Base-by-base conservation (phyloP, 2,329 filamentous ascomycete genomes). In the Ambrosiella beaveri region DNA sequence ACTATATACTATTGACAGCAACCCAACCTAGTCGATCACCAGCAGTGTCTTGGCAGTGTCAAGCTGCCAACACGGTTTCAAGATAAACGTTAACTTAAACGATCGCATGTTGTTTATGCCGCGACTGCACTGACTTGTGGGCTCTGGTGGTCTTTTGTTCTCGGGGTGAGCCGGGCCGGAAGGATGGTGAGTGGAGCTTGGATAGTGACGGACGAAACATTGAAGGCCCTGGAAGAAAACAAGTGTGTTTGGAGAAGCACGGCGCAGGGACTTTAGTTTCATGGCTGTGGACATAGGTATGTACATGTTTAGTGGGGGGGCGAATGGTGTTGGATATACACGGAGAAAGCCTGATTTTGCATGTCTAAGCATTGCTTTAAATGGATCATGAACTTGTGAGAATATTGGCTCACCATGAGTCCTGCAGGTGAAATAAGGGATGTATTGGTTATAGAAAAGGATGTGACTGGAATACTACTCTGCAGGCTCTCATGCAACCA, bases 191-290 rank as follows among this genome's bases (percentile, higher is more conserved):
- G 27, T 27, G 27, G 27, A 27, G 27, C 5, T 27, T 51, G 47
- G 19, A 9, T 51, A 8, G 8, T 27, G 19, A 51, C 35, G 47
- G 47, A 11, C 17, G 47, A 51, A 51, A 51, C 47, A 51, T 51
- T 27, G 35, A n/a, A 51, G 27, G 11, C 8, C 17, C 7, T 36
- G 8, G 47, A 41, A 19, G 47, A 55, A 39, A 54, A 54, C 27
- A 55, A 35, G 35, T 44, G 56, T 52, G 56, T 57, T 57, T 57
- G 36, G 54, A 17, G 6, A 9, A 44, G 36, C 41, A 50, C 51
- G 13, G 45, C 11, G 15, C 36, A 57, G 45, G 15, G 45, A 41
- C 37, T n/a, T 17, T 35, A 38, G 56, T 52, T 57, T 57, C 56
- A 57, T 19, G 27, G 6, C 2, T 55, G 27, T 41, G 39, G 11